phyloP scores from a whole-genome alignment of 805 yeast species.

The Candida maltosa region DNA sequence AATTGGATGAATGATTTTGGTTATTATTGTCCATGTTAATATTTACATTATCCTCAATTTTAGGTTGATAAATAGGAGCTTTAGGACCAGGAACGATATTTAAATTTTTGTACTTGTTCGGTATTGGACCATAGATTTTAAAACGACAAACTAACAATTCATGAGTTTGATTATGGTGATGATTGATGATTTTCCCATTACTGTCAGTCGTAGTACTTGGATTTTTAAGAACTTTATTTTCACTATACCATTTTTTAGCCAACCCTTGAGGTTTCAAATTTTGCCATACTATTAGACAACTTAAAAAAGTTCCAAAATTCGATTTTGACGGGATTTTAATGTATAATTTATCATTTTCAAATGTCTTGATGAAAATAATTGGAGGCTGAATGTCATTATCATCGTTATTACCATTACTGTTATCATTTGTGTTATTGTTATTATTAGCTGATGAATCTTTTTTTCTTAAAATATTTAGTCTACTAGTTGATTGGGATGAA shows the following conservation, averaged over 20 bases:
- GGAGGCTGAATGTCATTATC: constrained; percentile 28
- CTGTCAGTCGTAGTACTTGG: constrained; percentile 1
- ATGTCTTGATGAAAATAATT: constrained; percentile 39
- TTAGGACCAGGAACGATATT: constrained; percentile 33
- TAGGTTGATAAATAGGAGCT: constrained; percentile 29
- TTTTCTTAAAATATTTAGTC: too few species aligned
- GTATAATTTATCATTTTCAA: constrained; percentile 35
- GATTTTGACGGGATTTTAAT: constrained; percentile 31
- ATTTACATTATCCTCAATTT: constrained; percentile 2
- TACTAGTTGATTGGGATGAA: background rate
- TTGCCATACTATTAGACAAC: constrained; percentile 55
- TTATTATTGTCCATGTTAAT: background rate
- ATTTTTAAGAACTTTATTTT: constrained; percentile 24
- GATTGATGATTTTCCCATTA: too few species aligned
- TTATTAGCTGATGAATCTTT: too few species aligned
- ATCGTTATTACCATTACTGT: background rate
- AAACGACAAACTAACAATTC: constrained; percentile 60
- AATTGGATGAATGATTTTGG: too few species aligned
- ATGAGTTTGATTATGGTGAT: constrained; percentile 23
- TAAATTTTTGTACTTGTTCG: constrained; percentile 36
- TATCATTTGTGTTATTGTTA: too few species aligned
- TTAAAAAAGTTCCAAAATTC: constrained; percentile 42
- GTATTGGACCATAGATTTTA: constrained; percentile 62
- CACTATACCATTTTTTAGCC: constrained; percentile 51
- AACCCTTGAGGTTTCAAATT: constrained; percentile 49